Base-by-base conservation (phyloP, 495 filamentous ascomycete species). In the Aspergillus bertholletiae region DNA sequence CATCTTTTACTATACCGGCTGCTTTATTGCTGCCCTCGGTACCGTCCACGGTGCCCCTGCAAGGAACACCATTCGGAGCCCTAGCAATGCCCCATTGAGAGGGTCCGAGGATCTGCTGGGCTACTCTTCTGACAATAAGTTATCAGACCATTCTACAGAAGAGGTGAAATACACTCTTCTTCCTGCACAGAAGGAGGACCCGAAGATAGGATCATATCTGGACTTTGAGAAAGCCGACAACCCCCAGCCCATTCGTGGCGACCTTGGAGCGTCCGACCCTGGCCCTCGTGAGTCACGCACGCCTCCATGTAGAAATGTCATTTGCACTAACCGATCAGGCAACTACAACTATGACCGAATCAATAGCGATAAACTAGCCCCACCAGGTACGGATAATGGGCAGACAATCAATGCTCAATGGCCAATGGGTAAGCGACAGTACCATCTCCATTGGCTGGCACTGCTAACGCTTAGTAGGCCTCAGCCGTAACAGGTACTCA, bases 211-310 rank as follows among this genome's bases (percentile, higher is more conserved):
- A 0, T 59, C 80, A 4, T 85, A 81, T 47, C 77, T 90, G 0
- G 80, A 90, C 58, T 86, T 90, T 47, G 68, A 76, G 22, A 72
- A 80, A 56, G 75, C 80, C 20, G 72, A 80, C 13, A 81, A 84
- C 11, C 87, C 87, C 3, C 86, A 91, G 65, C 86, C 86, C 1
- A 83, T 90, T 41, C 79, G 87, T n/a, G 85, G 84, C 5, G 63
- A 50, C 18, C 65, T 51, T 13, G 85, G 84, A 4, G 74, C 70
- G 3, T 87, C 82, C 2, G 81, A 88, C 59, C 81, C 86, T 8
- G 84, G 84, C 4, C 84, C 84, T 46, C 70, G 84, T 78, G 62
- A 56, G 75, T 64, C 55, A 54, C 9, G 53, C 13, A 46, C 34
- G 4, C 39, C 13, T 18, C 18, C 23, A 23, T 35, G 12, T 34